phyloP scores from a whole-genome alignment of 1,139 yeast genomes.

The Yamadazyma atmosphaerica region DNA sequence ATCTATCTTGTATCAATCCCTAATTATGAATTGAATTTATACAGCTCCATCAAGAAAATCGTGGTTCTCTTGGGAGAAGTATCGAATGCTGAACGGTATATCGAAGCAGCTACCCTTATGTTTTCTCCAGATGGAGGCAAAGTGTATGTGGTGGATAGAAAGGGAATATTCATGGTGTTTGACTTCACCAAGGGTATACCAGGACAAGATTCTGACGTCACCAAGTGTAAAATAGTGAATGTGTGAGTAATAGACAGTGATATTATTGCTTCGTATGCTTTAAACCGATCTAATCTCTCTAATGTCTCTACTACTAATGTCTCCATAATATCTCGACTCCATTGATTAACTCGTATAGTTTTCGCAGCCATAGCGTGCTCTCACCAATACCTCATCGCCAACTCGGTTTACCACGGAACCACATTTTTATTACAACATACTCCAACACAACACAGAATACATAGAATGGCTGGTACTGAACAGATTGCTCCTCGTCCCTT shows the following conservation, averaged over 20 bases:
- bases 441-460: too few species aligned
- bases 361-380: background rate
- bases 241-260: slow-evolving; percentile 13
- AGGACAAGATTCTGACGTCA: slow-evolving; percentile 70
- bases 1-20: slow-evolving; percentile 72
- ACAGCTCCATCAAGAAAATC: slow-evolving; percentile 41
- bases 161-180: slow-evolving; percentile 73
- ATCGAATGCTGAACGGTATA: slow-evolving; percentile 64
- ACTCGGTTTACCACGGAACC: too few species aligned
- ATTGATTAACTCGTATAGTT: background rate
- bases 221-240: slow-evolving; percentile 64
- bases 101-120: slow-evolving; percentile 72
- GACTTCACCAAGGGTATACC: slow-evolving; percentile 90
- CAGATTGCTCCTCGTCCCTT: slow-evolving; percentile 26
- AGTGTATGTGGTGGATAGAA: slow-evolving; percentile 73
- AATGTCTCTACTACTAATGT: too few species aligned
- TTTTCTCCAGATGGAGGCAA: slow-evolving; percentile 84
- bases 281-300: too few species aligned
- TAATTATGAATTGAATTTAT: slow-evolving; percentile 39
- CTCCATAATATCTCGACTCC: too few species aligned
- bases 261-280: too few species aligned
- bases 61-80: slow-evolving; percentile 77
- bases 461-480: background rate
- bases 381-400: too few species aligned
- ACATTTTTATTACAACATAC: too few species aligned